A percentile compares a stretch with the other conserved stretches of the same genome.
These are phyloP conservation scores for Naganishia randhawae DNA, from an alignment of 768 basidiomycete species.

Conservation along the genomic window DNA sequence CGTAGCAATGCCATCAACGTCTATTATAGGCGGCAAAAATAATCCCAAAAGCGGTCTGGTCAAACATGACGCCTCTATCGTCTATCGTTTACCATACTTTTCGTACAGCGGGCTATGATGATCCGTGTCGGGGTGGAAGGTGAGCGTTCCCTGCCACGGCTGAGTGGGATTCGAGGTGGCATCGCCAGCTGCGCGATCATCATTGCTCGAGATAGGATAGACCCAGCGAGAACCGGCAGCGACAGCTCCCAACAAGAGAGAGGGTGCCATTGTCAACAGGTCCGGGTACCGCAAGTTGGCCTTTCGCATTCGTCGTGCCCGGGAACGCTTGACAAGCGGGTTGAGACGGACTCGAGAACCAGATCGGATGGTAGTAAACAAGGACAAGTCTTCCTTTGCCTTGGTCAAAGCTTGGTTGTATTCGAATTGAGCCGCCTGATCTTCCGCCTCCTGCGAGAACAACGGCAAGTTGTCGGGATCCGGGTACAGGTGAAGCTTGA, in stretches of 20 bases:
- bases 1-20: neutral
- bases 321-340: slow-evolving; percentile 76
- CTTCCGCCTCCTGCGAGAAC: slow-evolving; percentile 58
- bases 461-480: slow-evolving; percentile 66
- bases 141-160: slow-evolving; percentile 59
- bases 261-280: slow-evolving; percentile 72
- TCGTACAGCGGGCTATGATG: slow-evolving; percentile 57
- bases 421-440: slow-evolving; percentile 45
- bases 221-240: slow-evolving; percentile 51
- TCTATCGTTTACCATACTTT: slow-evolving; percentile 20
- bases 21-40: neutral
- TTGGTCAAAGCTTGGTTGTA: slow-evolving; percentile 67
- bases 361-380: slow-evolving; percentile 71
- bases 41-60: slow-evolving; percentile 3
- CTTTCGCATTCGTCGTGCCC: slow-evolving; percentile 57
- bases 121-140: slow-evolving; percentile 80
- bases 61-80: neutral
- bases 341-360: slow-evolving; percentile 57
- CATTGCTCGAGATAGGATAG: slow-evolving; percentile 61
- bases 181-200: slow-evolving; percentile 75
- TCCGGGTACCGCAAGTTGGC: slow-evolving; percentile 55
- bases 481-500: slow-evolving; percentile 60
- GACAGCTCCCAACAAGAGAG: slow-evolving; percentile 67
- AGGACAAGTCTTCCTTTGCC: slow-evolving; percentile 79
- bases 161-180: slow-evolving; percentile 48